These are phyloP conservation scores for Pleurotus pulmonarius DNA, from an alignment of 768 basidiomycete genomes.

Conservation along the genomic window DNA sequence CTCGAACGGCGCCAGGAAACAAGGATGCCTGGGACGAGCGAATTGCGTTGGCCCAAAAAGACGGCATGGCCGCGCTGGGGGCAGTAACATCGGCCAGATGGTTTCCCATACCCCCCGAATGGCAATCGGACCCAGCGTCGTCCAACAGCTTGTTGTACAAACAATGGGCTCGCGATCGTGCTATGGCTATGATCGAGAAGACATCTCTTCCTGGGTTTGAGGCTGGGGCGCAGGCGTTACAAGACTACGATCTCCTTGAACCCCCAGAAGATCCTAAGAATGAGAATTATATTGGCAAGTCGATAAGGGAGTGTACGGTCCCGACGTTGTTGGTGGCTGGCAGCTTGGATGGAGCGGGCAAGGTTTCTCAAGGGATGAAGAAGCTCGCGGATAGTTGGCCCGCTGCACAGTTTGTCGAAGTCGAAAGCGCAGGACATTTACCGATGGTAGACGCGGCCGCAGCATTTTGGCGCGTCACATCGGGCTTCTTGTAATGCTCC, in stretches of 20 bases:
- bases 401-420: slow-evolving; percentile 24
- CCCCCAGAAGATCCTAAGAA: slow-evolving; percentile 3
- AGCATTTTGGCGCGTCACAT: slow-evolving; percentile 32
- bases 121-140: slow-evolving; percentile 11
- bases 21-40: slow-evolving; percentile 46
- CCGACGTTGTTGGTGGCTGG: slow-evolving; percentile 44
- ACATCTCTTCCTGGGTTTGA: slow-evolving; percentile 42
- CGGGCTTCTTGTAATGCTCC: slow-evolving; percentile 18
- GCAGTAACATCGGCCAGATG: slow-evolving; percentile 41
- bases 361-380: slow-evolving; percentile 35
- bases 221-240: slow-evolving; percentile 41
- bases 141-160: slow-evolving; percentile 5
- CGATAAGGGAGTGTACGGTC: slow-evolving; percentile 23
- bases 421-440: slow-evolving; percentile 41
- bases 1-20: slow-evolving; percentile 42
- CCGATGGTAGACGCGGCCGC: slow-evolving; percentile 51
- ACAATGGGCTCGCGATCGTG: slow-evolving; percentile 16
- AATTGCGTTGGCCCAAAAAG: slow-evolving; percentile 30
- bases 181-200: slow-evolving; percentile 31
- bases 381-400: slow-evolving; percentile 31
- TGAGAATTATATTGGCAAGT: slow-evolving; percentile 12
- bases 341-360: slow-evolving; percentile 43
- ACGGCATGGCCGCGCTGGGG: slow-evolving; percentile 40
- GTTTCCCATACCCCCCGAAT: slow-evolving; percentile 32
- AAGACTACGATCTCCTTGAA: slow-evolving; percentile 36